Base-by-base conservation (phyloP, 1,284 basidiomycete genomes). In the Puccinia novopanici region DNA sequence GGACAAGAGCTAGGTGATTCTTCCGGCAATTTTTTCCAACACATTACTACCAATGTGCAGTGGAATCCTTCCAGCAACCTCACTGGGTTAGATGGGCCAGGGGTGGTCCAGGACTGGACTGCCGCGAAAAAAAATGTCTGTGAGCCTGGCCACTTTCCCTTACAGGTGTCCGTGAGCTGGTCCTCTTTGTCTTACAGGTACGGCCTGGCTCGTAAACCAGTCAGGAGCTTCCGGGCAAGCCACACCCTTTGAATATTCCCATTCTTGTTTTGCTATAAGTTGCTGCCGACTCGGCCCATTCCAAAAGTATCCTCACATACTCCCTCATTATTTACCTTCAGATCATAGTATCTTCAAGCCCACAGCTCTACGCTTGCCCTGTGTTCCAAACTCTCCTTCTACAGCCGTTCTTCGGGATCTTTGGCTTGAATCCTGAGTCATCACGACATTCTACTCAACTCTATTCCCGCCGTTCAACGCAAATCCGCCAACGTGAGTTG, bases 231-330 rank as follows among this genome's bases (percentile, higher is more conserved):
- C 40, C 42, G 24, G 50, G 30, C 0, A 22, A n/a, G 19, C 27
- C 9, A 34, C 48, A 50, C 24, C 68, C 45, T 71, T 71, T 34
- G 68, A 54, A 24, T 54, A 34, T 71, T 54, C 15, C 34, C 45
- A 54, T 54, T 52, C 48, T 52, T 54, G 68, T 71, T 71, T 71
- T 71, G 15, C 50, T 71, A 71, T 71, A 71, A 71, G 54, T 34
- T 71, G 68, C 27, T 27, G 50, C 68, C 68, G 48, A 71, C 45
- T 71, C 68, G 50, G 68, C 48, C 50, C 68, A 71, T 54, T 34
- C 27, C 2, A 19, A 48, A 10, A 24, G 40, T 12, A 45, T 45
- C 42, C 40, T n/a, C 42, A 27, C 8, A 12, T 40, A 42, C 63
- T 13, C 24, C 63, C 42, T 48, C n/a, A n/a, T 67, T 42, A 67